A percentile compares a stretch with the other conserved stretches of the same genome.
phyloP scores from a whole-genome alignment of 768 basidiomycete species.

The Coprinopsis cinerea region DNA sequence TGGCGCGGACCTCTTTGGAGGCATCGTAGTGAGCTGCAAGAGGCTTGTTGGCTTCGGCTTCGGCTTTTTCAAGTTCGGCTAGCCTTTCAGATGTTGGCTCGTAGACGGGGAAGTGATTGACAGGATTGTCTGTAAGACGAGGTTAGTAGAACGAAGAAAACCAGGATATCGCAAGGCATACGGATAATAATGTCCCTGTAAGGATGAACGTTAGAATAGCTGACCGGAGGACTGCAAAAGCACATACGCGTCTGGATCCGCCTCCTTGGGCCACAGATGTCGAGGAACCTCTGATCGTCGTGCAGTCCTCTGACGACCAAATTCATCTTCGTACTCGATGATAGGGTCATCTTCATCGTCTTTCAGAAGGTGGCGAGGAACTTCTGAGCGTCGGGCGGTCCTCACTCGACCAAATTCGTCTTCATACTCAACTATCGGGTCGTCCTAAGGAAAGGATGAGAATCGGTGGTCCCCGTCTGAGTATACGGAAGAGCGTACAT shows the following conservation, averaged over 20 bases:
- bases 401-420: conserved; percentile 83
- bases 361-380: conserved; percentile 61
- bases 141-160: background rate
- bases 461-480: background rate
- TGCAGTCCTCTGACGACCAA: conserved; percentile 65
- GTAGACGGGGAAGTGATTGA: conserved; percentile 83
- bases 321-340: conserved; percentile 70
- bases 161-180: conserved; percentile 20
- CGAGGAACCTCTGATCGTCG: conserved; percentile 73
- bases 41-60: conserved; percentile 68
- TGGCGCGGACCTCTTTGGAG: conserved; percentile 73
- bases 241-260: conserved; percentile 45
- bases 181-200: conserved; percentile 56
- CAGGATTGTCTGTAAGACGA: conserved; percentile 59
- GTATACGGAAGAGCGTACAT: conserved; percentile 23
- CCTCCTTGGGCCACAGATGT: conserved; percentile 43
- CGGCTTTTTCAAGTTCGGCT: conserved; percentile 64
- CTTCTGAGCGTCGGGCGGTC: conserved; percentile 64
- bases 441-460: conserved; percentile 37
- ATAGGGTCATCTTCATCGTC: conserved; percentile 39
- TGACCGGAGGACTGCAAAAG: conserved; percentile 1
- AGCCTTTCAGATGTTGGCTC: conserved; percentile 77
- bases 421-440: conserved; percentile 79
- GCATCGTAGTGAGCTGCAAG: conserved; percentile 79
- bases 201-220: conserved; percentile 7